A percentile compares a stretch with the other conserved stretches of the same genome.
phyloP scores from a whole-genome alignment of 305 asterid species.

The Solanum hybrid region DNA sequence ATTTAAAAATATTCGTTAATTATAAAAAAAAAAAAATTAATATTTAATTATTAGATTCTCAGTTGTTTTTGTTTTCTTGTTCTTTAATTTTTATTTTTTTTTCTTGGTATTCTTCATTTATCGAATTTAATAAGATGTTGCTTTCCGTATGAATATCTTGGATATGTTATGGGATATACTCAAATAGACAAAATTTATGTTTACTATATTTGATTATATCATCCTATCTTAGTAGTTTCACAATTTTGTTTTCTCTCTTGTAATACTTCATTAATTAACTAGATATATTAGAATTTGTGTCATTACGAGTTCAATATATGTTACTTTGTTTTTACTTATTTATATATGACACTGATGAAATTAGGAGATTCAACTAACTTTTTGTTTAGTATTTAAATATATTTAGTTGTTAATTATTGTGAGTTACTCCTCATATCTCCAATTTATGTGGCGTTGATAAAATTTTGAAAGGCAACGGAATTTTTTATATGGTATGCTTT shows the following conservation, averaged over 20 bases:
- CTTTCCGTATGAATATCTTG: background rate
- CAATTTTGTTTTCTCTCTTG: background rate
- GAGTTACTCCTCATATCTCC: too few relatives aligned
- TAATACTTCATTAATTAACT: background rate
- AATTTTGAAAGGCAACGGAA: too few relatives aligned
- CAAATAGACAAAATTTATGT: background rate
- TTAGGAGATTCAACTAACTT: too few relatives aligned
- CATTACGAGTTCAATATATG: too few relatives aligned
- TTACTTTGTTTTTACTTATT: too few relatives aligned
- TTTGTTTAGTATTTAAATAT: too few relatives aligned
- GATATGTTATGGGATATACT: background rate
- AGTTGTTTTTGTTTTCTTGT: background rate
- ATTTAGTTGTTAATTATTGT: too few relatives aligned
- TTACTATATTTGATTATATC: background rate
- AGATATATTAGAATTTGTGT: too few relatives aligned
- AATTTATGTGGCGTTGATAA: too few relatives aligned
- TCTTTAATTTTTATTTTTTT: background rate
- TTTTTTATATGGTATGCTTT: too few relatives aligned
- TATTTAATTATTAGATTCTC: background rate
- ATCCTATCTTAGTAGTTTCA: background rate
- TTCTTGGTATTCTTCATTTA: background rate
- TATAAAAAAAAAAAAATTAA: background rate
- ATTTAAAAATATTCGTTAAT: too few relatives aligned
- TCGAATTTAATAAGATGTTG: background rate
- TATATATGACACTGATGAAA: too few relatives aligned